phyloP scores from a whole-genome alignment of 1,284 basidiomycete genomes.

The Pseudozyma tsukubaensis region DNA sequence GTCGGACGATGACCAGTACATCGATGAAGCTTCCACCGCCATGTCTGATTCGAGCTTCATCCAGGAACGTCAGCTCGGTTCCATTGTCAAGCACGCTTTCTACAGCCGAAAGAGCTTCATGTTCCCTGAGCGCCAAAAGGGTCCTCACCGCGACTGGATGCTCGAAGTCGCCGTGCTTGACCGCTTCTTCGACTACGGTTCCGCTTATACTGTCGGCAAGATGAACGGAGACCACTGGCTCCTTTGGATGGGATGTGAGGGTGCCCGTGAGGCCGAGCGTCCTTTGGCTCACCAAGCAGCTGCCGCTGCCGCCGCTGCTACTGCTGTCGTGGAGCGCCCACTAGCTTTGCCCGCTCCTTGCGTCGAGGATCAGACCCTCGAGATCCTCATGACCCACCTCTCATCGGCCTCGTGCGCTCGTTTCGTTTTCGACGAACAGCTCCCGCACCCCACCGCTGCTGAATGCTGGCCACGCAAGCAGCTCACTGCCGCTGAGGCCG shows the following conservation, averaged over 20 bases:
- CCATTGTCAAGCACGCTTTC: slow-evolving; percentile 73
- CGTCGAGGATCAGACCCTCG: slow-evolving; percentile 85
- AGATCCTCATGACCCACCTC: slow-evolving; percentile 98
- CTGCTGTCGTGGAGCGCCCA: slow-evolving; percentile 42
- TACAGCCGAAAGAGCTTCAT: slow-evolving; percentile 99
- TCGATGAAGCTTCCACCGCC: slow-evolving; percentile 29
- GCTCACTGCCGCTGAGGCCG: slow-evolving; percentile 14
- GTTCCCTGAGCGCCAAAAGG: slow-evolving; percentile 95
- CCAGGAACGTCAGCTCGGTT: slow-evolving; percentile 53
- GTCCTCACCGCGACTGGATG: slow-evolving; percentile 94
- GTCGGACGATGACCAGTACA: slow-evolving; percentile 8
- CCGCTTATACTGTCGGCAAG: slow-evolving; percentile 96
- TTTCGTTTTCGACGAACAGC: slow-evolving; percentile 77
- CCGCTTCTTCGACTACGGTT: slow-evolving; percentile 81
- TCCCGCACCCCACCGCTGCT: slow-evolving; percentile 36
- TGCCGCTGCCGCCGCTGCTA: slow-evolving; percentile 52
- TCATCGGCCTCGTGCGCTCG: slow-evolving; percentile 78
- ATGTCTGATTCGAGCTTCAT: slow-evolving; percentile 38
- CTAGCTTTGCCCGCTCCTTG: slow-evolving; percentile 46
- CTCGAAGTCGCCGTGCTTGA: slow-evolving; percentile 93
- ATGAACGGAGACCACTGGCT: slow-evolving; percentile 99
- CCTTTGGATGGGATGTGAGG: slow-evolving; percentile 75
- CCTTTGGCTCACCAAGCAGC: slow-evolving; percentile 22
- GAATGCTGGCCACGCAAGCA: slow-evolving; percentile 47
- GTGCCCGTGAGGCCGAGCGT: slow-evolving; percentile 52